These are phyloP conservation scores for Coniella vitis DNA, from an alignment of 2,329 filamentous ascomycete species.

Conservation along the genomic window DNA sequence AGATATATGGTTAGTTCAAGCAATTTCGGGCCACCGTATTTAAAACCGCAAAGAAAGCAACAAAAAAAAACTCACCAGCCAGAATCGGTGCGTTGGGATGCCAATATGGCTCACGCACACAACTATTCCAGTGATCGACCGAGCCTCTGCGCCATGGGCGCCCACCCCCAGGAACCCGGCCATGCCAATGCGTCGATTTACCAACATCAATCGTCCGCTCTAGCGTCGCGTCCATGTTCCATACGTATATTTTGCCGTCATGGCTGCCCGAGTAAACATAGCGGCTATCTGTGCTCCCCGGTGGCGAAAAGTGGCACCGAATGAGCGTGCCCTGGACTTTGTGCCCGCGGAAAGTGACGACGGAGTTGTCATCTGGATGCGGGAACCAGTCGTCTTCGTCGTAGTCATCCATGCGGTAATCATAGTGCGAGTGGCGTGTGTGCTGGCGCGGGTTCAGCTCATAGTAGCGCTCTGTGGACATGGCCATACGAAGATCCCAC, in stretches of 20 bases:
- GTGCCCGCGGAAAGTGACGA: constrained; percentile 92
- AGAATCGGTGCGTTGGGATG: constrained; percentile 78
- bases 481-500: constrained; percentile 90
- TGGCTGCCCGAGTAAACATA: constrained; percentile 92
- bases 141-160: constrained; percentile 37
- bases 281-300: constrained; percentile 74
- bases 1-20: no score
- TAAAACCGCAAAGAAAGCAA: not conserved
- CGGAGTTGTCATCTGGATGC: constrained; percentile 79
- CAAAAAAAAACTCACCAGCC: constrained; percentile 42
- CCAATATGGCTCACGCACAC: constrained; percentile 85
- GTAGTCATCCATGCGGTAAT: constrained; percentile 67
- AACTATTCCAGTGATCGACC: constrained; percentile 65
- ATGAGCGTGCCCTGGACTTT: constrained; percentile 84
- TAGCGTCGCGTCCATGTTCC: constrained; percentile 85
- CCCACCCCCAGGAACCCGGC: constrained; percentile 2
- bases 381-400: constrained; percentile 59
- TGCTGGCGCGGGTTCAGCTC: constrained; percentile 48
- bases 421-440: constrained; percentile 54
- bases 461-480: constrained; percentile 60
- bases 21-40: no score
- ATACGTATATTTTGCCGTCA: constrained; percentile 85
- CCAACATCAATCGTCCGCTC: constrained; percentile 74
- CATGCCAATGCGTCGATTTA: constrained; percentile 45
- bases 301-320: constrained; percentile 89